Evolutionary conservation across 192 early-diverging fungal species (phyloP).

Genomic region (Phlyctochytrium planicorne): DNA sequence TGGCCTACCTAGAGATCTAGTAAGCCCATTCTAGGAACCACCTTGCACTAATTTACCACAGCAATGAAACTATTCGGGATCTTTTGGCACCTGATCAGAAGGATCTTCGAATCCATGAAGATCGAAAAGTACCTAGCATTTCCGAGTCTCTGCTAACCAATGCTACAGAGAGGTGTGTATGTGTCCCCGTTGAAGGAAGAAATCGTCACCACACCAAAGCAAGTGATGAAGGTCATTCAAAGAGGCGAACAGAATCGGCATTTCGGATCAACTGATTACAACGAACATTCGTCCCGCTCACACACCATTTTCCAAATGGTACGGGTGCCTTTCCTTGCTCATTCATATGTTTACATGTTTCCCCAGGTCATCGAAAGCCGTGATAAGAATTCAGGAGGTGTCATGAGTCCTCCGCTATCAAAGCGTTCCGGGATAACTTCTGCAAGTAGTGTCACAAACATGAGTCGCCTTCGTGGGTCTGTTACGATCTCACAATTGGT

Average conservation of each 20-base stretch:
- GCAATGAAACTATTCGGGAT: constrained; percentile 85
- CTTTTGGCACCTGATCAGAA: constrained; percentile 73
- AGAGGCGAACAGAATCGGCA: constrained; percentile 78
- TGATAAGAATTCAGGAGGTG: constrained; percentile 43
- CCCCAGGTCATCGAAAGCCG: neutral
- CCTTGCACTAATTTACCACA: neutral
- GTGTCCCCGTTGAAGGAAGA: constrained; percentile 72
- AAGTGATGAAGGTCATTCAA: constrained; percentile 74
- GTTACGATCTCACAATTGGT: constrained; percentile 34
- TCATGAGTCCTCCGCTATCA: constrained; percentile 13
- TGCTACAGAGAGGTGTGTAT: constrained; percentile 64
- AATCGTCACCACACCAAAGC: constrained; percentile 65
- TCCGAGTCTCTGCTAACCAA: neutral
- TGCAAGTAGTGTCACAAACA: no score
- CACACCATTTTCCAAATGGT: constrained; percentile 93
- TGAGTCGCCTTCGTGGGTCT: constrained; percentile 27
- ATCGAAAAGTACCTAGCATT: constrained; percentile 33
- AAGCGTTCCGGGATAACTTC: constrained; percentile 11
- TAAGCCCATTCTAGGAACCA: neutral
- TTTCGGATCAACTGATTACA: constrained; percentile 85
- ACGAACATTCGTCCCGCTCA: constrained; percentile 81
- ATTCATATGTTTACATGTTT: no score
- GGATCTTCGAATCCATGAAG: constrained; percentile 81
- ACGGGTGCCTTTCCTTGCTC: neutral
- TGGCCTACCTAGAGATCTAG: constrained; percentile 94